Evolutionary conservation across 306 rosid species (phyloP), one percentile per base, ranked within the genome.

Genomic region (Myrica gale): DNA sequence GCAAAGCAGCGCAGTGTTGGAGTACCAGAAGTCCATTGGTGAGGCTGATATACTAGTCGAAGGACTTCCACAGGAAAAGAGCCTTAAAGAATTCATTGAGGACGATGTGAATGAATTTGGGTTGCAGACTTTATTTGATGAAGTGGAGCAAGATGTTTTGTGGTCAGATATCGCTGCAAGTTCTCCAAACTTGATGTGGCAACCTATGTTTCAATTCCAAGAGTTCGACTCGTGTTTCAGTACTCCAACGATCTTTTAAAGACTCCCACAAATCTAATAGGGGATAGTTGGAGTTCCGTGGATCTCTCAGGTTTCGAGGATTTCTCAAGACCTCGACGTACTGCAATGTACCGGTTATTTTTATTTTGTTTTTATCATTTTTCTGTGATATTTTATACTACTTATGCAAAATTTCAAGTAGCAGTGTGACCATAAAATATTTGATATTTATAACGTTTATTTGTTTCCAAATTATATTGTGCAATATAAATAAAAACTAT

Each of bases 251-350:
- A 60, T 23, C 78, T 79, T n/a, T 67, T 80, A 55, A 85, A 79
- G 17, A 11, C 74, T 70, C 71, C 85, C 13, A 46, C 82, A 3
- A 81, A 82, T 75, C 57, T 66, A 15, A 63, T 84, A 1, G 68
- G 5, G 12, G 90, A 87, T 39, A 74, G 46, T 55, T 90, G 96
- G 96, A 80, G 81, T 75, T 82, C 87, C 78, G 88, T 85, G 17
- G 97, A 91, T 82, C 75, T 86, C 78, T 81, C 92, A 7, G 78
- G 84, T 15, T 76, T 83, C 75, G 85, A 84, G 61, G 56, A 78
- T 39, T 84, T 88, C 87, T 76, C 92, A 41, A 74, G 72, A 39
- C 84, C 90, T 61, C 82, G 57, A 48, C 37, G 37, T 32, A 32
- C 37, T 32, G 37, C 37, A 32, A 32, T 32, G 37, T 32, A 32